Evolutionary conservation across 805 yeast genomes (phyloP).

Genomic region (Priceomyces medius): DNA sequence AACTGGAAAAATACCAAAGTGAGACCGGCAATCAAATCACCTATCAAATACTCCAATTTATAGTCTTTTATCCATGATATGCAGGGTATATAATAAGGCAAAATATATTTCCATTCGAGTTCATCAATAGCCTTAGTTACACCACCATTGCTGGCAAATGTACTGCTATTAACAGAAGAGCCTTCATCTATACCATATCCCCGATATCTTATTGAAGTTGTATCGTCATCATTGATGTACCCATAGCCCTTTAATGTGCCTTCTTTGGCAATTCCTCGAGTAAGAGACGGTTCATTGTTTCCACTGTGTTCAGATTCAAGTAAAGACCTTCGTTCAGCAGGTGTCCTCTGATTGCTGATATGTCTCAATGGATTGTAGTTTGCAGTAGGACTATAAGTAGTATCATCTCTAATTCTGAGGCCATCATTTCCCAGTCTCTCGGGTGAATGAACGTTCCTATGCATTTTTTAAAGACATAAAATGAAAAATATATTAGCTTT

Average conservation of each 20-base stretch:
- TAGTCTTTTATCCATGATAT: conserved; percentile 66
- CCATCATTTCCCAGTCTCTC: background rate
- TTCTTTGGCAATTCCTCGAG: background rate
- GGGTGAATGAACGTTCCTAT: background rate
- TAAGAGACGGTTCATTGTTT: background rate
- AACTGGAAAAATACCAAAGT: conserved; percentile 89
- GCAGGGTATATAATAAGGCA: conserved; percentile 68
- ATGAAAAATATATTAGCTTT: no score
- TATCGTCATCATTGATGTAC: background rate
- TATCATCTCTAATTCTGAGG: background rate
- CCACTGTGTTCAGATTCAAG: conserved; percentile 1
- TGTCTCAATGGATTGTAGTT: background rate
- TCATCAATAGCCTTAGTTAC: conserved; percentile 13
- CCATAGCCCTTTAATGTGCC: background rate
- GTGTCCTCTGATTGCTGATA: background rate
- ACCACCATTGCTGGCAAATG: background rate
- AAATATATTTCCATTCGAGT: conserved; percentile 27
- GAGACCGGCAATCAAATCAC: conserved; percentile 80
- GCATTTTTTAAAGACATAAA: no score
- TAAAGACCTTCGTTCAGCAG: conserved; percentile 5
- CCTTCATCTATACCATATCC: background rate
- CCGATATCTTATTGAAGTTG: conserved; percentile 1
- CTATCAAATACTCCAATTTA: conserved; percentile 34
- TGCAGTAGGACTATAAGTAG: background rate
- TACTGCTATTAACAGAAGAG: background rate